Conservation (phyloP, 2,329 filamentous ascomycete species). For the Amauroascus verrucosus region DNA sequence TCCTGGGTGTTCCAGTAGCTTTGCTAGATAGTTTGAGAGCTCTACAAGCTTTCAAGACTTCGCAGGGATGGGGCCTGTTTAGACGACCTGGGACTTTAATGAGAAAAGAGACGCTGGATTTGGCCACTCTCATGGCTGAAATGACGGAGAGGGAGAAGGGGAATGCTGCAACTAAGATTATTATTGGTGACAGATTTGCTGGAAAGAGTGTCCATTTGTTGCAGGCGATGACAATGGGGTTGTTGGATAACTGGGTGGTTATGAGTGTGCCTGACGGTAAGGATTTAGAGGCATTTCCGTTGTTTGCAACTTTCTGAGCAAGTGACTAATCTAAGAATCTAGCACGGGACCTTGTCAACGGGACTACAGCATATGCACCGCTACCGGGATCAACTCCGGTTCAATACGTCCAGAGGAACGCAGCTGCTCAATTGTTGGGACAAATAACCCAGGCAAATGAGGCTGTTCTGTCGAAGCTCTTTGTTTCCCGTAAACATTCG, state of each 20-base stretch:
- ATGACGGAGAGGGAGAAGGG: conserved; percentile 28
- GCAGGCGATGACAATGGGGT: conserved; percentile 71
- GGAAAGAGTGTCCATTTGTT: conserved; percentile 83
- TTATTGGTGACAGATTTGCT: conserved; percentile 62
- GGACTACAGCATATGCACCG: conserved; percentile 67
- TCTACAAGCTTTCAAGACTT: conserved; percentile 83
- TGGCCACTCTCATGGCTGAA: conserved; percentile 51
- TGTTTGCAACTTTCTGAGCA: background rate
- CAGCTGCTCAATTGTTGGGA: conserved; percentile 63
- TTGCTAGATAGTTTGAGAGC: conserved; percentile 70
- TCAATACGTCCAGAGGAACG: conserved; percentile 67
- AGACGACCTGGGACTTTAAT: conserved; percentile 68
- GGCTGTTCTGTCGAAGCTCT: conserved; percentile 47
- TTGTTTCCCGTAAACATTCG: conserved; percentile 45
- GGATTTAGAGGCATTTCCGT: conserved; percentile 18
- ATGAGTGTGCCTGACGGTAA: conserved; percentile 81
- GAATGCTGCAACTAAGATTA: conserved; percentile 41
- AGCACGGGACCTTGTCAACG: conserved; percentile 74
- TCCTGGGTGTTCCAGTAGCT: conserved; percentile 58
- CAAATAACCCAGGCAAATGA: conserved; percentile 64
- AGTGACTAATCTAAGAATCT: conserved; percentile 4
- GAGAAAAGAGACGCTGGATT: conserved; percentile 62
- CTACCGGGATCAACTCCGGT: conserved; percentile 46
- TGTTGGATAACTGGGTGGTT: conserved; percentile 78
- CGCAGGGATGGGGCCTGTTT: conserved; percentile 82